Percentiles rank a stretch among this genome's conserved stretches.
Conservation (phyloP, 2,329 filamentous ascomycete genomes). For the Domatiomyces catenatus region DNA sequence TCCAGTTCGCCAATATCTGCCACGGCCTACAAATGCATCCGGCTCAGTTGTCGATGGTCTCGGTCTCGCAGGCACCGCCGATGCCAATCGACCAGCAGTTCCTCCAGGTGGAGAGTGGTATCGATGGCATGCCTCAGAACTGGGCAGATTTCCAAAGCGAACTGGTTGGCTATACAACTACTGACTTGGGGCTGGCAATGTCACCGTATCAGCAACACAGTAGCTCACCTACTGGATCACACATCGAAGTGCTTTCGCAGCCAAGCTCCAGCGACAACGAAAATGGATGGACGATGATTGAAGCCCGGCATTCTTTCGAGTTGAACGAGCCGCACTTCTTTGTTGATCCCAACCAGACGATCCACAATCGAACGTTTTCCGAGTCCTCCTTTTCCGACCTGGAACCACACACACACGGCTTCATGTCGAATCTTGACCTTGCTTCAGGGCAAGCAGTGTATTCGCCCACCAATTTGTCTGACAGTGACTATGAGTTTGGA, state of each 20-base stretch:
- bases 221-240: slow-evolving; percentile 62
- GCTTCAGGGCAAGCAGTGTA: slow-evolving; percentile 59
- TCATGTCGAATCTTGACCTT: slow-evolving; percentile 68
- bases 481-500: slow-evolving; percentile 43
- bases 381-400: slow-evolving; percentile 68
- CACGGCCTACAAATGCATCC: slow-evolving; percentile 35
- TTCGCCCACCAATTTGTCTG: slow-evolving; percentile 67
- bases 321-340: slow-evolving; percentile 51
- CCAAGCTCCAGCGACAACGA: slow-evolving; percentile 58
- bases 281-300: slow-evolving; percentile 73
- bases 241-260: slow-evolving; percentile 73
- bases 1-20: slow-evolving; percentile 40
- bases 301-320: slow-evolving; percentile 59
- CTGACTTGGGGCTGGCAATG: slow-evolving; percentile 34
- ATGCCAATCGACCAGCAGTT: slow-evolving; percentile 51
- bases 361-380: slow-evolving; percentile 75
- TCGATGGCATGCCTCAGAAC: slow-evolving; percentile 53
- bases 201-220: slow-evolving; percentile 28
- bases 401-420: slow-evolving; percentile 45
- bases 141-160: slow-evolving; percentile 68
- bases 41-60: slow-evolving; percentile 38
- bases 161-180: slow-evolving; percentile 40
- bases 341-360: slow-evolving; percentile 80
- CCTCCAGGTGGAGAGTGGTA: slow-evolving; percentile 32
- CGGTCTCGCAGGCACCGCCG: slow-evolving; percentile 47